phyloP scores from a whole-genome alignment of 768 basidiomycete species.

The Boletus rubescentipes region DNA sequence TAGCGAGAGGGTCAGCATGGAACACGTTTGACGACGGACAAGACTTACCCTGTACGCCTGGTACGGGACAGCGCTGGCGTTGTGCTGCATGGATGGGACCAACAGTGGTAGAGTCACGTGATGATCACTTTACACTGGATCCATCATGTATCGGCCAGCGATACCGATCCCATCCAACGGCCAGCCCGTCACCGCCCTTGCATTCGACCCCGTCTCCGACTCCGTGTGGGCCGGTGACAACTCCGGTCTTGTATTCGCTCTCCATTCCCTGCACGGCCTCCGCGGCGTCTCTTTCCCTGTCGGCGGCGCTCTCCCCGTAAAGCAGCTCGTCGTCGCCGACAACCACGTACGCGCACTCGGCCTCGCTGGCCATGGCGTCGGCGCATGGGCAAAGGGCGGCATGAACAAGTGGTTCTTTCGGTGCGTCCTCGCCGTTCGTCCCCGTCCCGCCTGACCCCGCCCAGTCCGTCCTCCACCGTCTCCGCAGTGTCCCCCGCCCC shows the following conservation, averaged over 20 bases:
- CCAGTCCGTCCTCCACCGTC: constrained; percentile 33
- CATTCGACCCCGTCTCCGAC: constrained; percentile 91
- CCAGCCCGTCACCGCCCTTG: constrained; percentile 69
- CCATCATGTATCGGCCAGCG: constrained; percentile 22
- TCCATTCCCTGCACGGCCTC: constrained; percentile 60
- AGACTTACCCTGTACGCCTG: constrained; percentile 46
- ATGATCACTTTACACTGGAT: not conserved
- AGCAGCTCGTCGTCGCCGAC: constrained; percentile 76
- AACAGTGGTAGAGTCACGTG: constrained; percentile 15
- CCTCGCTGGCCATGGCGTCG: constrained; percentile 60
- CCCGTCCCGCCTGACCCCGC: constrained; percentile 13
- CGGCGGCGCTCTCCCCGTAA: constrained; percentile 65
- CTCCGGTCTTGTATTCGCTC: constrained; percentile 66
- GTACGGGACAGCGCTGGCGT: constrained; percentile 41
- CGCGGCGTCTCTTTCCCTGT: constrained; percentile 75
- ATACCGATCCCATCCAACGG: constrained; percentile 12
- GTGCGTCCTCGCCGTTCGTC: constrained; percentile 38
- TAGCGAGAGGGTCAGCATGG: constrained; percentile 16
- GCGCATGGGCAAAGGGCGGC: constrained; percentile 83
- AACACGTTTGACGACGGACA: not conserved
- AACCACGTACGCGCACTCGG: constrained; percentile 70
- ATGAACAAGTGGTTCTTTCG: constrained; percentile 79
- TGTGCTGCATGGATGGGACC: constrained; percentile 10
- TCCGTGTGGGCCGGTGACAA: constrained; percentile 83
- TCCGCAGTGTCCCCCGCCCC: constrained; percentile 47